These are phyloP conservation scores for Cercospora nicotianae DNA, from an alignment of 2,329 filamentous ascomycete species.

Conservation along the genomic window DNA sequence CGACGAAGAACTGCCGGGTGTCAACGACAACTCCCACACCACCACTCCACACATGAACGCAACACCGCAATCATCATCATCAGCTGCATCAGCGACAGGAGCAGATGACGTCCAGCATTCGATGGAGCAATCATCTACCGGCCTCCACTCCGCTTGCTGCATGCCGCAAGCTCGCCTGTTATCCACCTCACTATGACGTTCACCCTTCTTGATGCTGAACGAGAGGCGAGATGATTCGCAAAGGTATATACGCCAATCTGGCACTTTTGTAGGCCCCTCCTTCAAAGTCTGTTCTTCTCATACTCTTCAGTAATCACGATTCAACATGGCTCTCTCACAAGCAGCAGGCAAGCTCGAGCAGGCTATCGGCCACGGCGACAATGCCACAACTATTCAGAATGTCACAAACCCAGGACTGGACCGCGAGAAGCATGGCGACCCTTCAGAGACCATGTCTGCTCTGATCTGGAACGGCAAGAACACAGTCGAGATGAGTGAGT, in stretches of 20 bases:
- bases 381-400: constrained; percentile 67
- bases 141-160: background rate
- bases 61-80: background rate
- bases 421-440: constrained; percentile 52
- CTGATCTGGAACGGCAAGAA: constrained; percentile 82
- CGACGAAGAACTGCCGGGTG: background rate
- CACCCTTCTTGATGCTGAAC: background rate
- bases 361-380: constrained; percentile 65
- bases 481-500: constrained; percentile 60
- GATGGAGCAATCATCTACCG: background rate
- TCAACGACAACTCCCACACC: background rate
- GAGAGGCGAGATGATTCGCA: background rate
- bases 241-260: background rate
- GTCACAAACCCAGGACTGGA: constrained; percentile 62
- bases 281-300: background rate
- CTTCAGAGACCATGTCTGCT: constrained; percentile 68
- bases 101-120: constrained; percentile 2
- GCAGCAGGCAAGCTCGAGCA: constrained; percentile 68
- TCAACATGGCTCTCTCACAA: constrained; percentile 55
- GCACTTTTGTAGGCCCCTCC: background rate
- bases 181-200: constrained; percentile 16
- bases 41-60: constrained; percentile 2
- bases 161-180: constrained; percentile 5
- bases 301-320: background rate
- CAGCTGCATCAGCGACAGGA: background rate